Base-by-base conservation (phyloP, 2,329 filamentous ascomycete genomes). In the Paecilomyces sp. region DNA sequence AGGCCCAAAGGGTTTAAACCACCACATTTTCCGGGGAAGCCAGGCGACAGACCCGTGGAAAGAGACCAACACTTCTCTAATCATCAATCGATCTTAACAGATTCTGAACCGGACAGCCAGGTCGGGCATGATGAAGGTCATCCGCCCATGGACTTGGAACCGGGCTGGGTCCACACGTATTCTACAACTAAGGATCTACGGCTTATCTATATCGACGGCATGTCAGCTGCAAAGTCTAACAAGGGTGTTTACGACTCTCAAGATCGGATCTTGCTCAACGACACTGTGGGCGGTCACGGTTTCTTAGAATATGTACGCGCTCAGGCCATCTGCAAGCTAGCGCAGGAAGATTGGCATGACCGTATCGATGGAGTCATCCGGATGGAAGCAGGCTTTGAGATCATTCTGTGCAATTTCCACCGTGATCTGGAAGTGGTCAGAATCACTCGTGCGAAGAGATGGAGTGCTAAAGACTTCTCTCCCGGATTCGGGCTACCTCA, bases 361-460 rank as follows among this genome's bases (percentile, higher is more conserved):
- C 73, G 74, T 13, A 75, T 89, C n/a, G 84, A 89, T 65, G 86
- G 85, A 0, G 77, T 89, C 24, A 71, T 90, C 1, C 81, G 88
- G 11, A 87, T 87, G 80, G 88, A 91, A 67, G 80, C 81, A 18
- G 88, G 88, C 0, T 90, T 90, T 64, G 88, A 91, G 70, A 79
- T 89, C 57, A 87, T 90, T 56, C 76, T 88, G 22, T 91, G 88
- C 69, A 76, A 86, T 57, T 90, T 91, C 62, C 71, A 70, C 34
- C 67, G 74, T 12, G 68, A 77, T 63, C 64, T 81, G 1, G 66
- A 74, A 12, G 61, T 74, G 5, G 63, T 74, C 6, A 66, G 70
- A 5, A 73, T 77, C 22, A 70, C 65, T 9, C 66, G 67, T 56
- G 67, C 66, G 8, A 68, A 67, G 24, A 41, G 57, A 1, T 34